Percentiles rank a stretch among this genome's conserved stretches.
These are phyloP conservation scores for Candida maris DNA, from an alignment of 805 yeast species.

Conservation along the genomic window DNA sequence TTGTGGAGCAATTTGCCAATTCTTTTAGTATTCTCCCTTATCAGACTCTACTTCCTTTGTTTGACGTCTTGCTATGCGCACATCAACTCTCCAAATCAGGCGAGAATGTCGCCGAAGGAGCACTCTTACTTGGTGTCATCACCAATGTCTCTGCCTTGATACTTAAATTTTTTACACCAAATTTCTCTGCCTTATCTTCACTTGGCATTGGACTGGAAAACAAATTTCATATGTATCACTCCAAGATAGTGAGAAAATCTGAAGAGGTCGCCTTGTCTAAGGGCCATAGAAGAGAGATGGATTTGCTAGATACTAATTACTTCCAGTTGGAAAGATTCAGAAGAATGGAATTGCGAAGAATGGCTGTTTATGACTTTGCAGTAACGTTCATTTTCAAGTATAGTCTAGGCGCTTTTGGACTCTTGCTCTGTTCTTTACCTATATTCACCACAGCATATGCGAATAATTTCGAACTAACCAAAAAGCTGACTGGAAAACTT, in stretches of 20 bases:
- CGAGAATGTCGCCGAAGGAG: slow-evolving; percentile 75
- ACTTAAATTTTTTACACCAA: slow-evolving; percentile 78
- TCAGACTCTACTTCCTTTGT: slow-evolving; percentile 76
- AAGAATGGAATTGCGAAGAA: slow-evolving; percentile 67
- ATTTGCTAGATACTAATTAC: slow-evolving; percentile 72
- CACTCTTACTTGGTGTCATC: slow-evolving; percentile 69
- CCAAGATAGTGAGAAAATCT: slow-evolving; percentile 69
- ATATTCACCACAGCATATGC: slow-evolving; percentile 48
- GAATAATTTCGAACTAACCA: slow-evolving; percentile 43
- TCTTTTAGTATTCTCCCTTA: slow-evolving; percentile 75
- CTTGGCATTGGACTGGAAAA: slow-evolving; percentile 80
- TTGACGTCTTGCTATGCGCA: slow-evolving; percentile 78
- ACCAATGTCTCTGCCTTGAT: slow-evolving; percentile 78
- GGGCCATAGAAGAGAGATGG: slow-evolving; percentile 78
- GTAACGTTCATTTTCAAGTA: slow-evolving; percentile 88
- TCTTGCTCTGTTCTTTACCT: slow-evolving; percentile 83
- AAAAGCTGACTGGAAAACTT: slow-evolving; percentile 31
- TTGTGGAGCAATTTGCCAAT: slow-evolving; percentile 67
- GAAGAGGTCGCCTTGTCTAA: slow-evolving; percentile 86
- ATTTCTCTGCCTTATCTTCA: slow-evolving; percentile 77
- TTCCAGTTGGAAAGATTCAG: slow-evolving; percentile 77
- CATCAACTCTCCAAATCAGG: slow-evolving; percentile 63
- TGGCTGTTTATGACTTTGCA: slow-evolving; percentile 75
- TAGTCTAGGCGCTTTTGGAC: slow-evolving; percentile 94
- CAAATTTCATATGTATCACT: slow-evolving; percentile 75